Base-by-base conservation (phyloP, 208 protist species). In the Trypanosoma avium region DNA sequence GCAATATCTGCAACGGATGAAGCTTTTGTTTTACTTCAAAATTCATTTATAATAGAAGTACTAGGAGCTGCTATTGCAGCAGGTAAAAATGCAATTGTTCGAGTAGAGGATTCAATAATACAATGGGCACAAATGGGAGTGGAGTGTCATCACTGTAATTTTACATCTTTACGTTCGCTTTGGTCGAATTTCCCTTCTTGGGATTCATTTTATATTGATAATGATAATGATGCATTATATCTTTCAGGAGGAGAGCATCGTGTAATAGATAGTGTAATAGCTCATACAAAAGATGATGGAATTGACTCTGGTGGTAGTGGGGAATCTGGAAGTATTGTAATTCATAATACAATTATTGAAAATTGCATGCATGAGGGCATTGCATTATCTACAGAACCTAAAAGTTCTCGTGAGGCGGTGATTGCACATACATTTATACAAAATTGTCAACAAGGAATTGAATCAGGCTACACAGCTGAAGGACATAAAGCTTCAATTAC, bases 271-370 rank as follows among this genome's bases (percentile, higher is more conserved):
- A 70, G 26, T 27, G 67, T 78, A 19, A 58, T 78, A 42, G 73
- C 73, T 3, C 58, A 70, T 52, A 75, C 73, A 5, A 62, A 69
- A 32, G 67, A 78, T 40, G 67, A 78, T 50, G 58, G 73, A 15
- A 70, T 78, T 49, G 67, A 78, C 45, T 61, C 66, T n/a, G 73
- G 73, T 46, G 67, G n/a, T n/a, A n/a, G n/a, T n/a, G n/a, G n/a
- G n/a, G n/a, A n/a, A n/a, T n/a, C n/a, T n/a, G n/a, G n/a, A n/a
- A n/a, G n/a, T n/a, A n/a, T n/a, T n/a, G 17, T 61, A 2, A 27
- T 78, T 13, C 19, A 60, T n/a, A 65, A 67, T 54, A 75, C 58
- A 15, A 73, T 78, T 54, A 62, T 78, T 30, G 73, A 78, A 35
- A 21, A 24, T n/a, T 73, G 64, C 29, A 58, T 70, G 57, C 73